Base-by-base conservation (phyloP, 2,329 filamentous ascomycete genomes). In the Diaporthe sp. region DNA sequence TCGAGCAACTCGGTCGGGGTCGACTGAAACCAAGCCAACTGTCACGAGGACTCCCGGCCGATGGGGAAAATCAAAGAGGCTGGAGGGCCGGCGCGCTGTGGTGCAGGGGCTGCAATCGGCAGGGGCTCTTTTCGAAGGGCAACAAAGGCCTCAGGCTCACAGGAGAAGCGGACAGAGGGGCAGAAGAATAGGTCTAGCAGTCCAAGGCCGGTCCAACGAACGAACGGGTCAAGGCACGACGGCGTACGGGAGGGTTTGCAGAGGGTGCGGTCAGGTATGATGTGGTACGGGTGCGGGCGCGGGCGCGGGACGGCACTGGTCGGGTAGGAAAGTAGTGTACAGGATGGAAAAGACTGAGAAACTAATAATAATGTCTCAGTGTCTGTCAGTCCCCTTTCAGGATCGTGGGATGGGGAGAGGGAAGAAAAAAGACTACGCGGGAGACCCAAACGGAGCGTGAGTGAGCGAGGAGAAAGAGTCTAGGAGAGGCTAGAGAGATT, bases 311-410 rank as follows among this genome's bases (percentile, higher is more conserved):
- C 58, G 71, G 61, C 61, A 65, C 58, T 65, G 71, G 71, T 73
- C 34, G 34, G 31, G 22, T 61, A 28, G n/a, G 53, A 34, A 58
- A 15, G 51, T 73, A 57, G 58, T 55, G 58, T 62, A 62, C 70
- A 53, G 70, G 57, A 51, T 44, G 46, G 42, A 72, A 55, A 72
- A 65, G 46, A 73, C 71, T 65, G 71, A 37, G 55, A 34, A 34
- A 73, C 71, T 65, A 73, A 70, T 70, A 25, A 70, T 70, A 55
- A 65, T 73, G 58, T 73, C 71, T 73, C 71, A 46, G 61, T n/a
- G 61, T 46, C 19, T 25, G 71, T 62, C 58, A 28, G 49, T 55
- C 49, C 46, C 65, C 49, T 61, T 49, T 73, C 37, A 65, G 53
- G 60, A 73, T 73, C 39, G 58, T 71, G 53, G 49, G 65, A 46